A percentile compares a stretch with the other conserved stretches of the same genome.
Conservation (phyloP, 1,139 yeast species). For the Saccharomycopsis crataegensis region DNA sequence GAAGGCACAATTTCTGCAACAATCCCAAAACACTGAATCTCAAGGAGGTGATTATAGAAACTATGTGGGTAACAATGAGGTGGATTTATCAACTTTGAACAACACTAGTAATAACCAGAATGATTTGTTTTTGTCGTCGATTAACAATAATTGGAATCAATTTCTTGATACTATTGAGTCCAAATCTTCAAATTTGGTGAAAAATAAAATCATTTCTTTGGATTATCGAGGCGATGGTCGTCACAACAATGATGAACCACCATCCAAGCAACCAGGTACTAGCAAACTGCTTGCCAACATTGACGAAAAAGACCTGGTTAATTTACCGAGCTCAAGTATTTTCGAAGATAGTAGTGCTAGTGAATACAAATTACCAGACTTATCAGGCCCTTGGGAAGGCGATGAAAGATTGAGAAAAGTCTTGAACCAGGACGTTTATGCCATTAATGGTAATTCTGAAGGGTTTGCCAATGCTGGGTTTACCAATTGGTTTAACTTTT, state of each 20-base stretch:
- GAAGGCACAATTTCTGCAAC: slow-evolving; percentile 31
- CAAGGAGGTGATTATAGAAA: not conserved
- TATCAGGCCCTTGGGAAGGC: slow-evolving; percentile 61
- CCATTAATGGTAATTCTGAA: slow-evolving; percentile 23
- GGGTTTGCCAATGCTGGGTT: slow-evolving; percentile 8
- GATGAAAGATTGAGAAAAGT: slow-evolving; percentile 52
- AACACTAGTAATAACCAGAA: slow-evolving; percentile 19
- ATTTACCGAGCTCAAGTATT: not conserved
- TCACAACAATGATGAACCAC: not conserved
- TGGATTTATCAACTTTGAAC: not conserved
- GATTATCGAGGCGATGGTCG: slow-evolving; percentile 9
- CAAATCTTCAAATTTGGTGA: slow-evolving; percentile 26
- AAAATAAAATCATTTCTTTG: slow-evolving; percentile 22
- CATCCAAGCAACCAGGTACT: not conserved
- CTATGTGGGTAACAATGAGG: slow-evolving; percentile 21
- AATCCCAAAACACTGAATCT: not conserved
- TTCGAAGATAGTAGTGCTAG: not conserved
- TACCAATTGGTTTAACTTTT: not conserved
- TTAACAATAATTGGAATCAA: slow-evolving; percentile 26
- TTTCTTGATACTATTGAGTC: slow-evolving; percentile 26
- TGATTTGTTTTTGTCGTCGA: slow-evolving; percentile 26
- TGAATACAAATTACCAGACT: slow-evolving; percentile 25
- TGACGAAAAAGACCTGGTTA: not conserved
- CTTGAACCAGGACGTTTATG: slow-evolving; percentile 38
- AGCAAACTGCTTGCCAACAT: not conserved